phyloP scores from a whole-genome alignment of 2,329 filamentous ascomycete genomes.

The Blastomyces gilchristii region DNA sequence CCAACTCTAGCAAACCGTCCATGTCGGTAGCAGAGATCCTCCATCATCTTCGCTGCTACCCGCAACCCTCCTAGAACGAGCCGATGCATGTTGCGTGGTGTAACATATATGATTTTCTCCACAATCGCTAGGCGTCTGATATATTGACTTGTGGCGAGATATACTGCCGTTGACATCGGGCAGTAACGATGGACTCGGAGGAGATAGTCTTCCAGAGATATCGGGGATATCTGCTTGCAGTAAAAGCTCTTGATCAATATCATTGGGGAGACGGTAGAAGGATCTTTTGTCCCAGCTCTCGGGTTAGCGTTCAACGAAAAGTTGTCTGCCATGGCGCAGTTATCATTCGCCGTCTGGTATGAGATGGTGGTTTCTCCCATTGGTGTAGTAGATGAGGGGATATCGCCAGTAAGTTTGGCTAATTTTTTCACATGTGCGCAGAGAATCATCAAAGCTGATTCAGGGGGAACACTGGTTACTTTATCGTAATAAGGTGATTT shows the following conservation, averaged over 20 bases:
- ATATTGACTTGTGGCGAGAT: slow-evolving; percentile 79
- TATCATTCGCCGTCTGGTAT: not conserved
- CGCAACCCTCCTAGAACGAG: slow-evolving; percentile 72
- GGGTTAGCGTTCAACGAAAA: not conserved
- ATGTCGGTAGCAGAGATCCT: slow-evolving; percentile 83
- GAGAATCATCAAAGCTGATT: slow-evolving; percentile 63
- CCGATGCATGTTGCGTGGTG: slow-evolving; percentile 73
- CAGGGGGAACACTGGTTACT: slow-evolving; percentile 2
- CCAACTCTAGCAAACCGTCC: slow-evolving; percentile 75
- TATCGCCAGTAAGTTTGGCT: slow-evolving; percentile 45
- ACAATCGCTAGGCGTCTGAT: slow-evolving; percentile 72
- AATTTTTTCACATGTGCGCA: slow-evolving; percentile 54
- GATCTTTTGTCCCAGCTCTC: slow-evolving; percentile 28
- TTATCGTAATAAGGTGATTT: slow-evolving; percentile 2
- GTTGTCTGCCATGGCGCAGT: not conserved
- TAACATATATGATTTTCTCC: slow-evolving; percentile 69
- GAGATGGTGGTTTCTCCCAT: not conserved
- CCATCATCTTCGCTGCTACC: slow-evolving; percentile 89
- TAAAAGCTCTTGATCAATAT: slow-evolving; percentile 63
- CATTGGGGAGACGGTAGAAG: slow-evolving; percentile 30
- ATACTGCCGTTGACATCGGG: slow-evolving; percentile 87
- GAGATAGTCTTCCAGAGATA: slow-evolving; percentile 75
- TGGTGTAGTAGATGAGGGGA: slow-evolving; percentile 47
- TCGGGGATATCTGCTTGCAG: slow-evolving; percentile 74
- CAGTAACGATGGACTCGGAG: slow-evolving; percentile 80